Conservation (phyloP, 2,329 filamentous ascomycete species). For the Beauveria medogensis region DNA sequence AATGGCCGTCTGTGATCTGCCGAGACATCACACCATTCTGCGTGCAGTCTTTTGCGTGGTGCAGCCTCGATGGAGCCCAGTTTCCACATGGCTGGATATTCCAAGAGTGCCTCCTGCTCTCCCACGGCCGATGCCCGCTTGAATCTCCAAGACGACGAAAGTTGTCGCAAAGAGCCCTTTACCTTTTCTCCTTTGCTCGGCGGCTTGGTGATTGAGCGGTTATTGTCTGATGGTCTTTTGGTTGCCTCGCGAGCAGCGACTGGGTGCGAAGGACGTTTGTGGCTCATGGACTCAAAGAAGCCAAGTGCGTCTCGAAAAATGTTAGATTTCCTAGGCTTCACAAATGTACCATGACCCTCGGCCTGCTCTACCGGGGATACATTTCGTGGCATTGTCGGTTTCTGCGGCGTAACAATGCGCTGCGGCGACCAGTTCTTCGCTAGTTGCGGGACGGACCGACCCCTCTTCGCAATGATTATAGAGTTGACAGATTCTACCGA, state of each 20-base stretch:
- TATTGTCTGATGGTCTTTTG: not conserved
- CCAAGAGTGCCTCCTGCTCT: not conserved
- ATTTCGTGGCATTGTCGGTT: not conserved
- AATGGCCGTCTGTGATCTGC: not conserved
- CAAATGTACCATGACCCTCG: constrained; percentile 2
- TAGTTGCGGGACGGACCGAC: not conserved
- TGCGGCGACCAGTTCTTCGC: constrained; percentile 5
- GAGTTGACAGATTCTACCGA: not conserved
- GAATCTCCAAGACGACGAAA: constrained; percentile 17
- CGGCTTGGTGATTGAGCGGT: not conserved
- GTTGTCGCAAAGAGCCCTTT: constrained; percentile 13
- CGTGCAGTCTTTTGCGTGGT: constrained; percentile 6
- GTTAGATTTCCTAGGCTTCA: not conserved
- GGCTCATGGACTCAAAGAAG: constrained; percentile 22
- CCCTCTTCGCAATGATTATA: not conserved
- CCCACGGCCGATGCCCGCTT: constrained; percentile 13
- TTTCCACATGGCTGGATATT: constrained; percentile 9
- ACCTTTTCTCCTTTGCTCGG: constrained; percentile 1
- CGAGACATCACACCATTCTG: constrained; percentile 9
- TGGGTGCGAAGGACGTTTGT: not conserved
- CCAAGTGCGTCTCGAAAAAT: constrained; percentile 20
- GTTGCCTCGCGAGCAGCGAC: not conserved
- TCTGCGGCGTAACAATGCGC: constrained; percentile 9
- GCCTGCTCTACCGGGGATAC: not conserved
- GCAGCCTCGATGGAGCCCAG: not conserved